A percentile compares a stretch with the other conserved stretches of the same genome.
phyloP scores from a whole-genome alignment of 352 stramenopile genomes.

The Pythium guiyangense region DNA sequence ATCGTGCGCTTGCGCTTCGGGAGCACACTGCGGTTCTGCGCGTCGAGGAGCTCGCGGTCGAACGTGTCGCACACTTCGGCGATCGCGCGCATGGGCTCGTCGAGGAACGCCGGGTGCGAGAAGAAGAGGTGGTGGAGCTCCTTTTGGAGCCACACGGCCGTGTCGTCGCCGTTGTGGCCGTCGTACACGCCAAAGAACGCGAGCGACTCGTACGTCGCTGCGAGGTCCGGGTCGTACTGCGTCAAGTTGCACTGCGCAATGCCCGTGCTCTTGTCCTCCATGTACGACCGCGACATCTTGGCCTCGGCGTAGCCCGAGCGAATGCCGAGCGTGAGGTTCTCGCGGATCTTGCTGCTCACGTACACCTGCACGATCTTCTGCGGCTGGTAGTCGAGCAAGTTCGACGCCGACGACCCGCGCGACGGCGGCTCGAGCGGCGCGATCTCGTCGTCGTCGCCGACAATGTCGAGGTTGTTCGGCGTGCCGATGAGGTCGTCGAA shows the following conservation, averaged over 20 bases:
- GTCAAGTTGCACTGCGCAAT: slow-evolving; percentile 43
- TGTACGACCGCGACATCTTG: slow-evolving; percentile 81
- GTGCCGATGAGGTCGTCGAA: slow-evolving; percentile 80
- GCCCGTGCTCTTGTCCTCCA: slow-evolving; percentile 79
- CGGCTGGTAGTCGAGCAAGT: slow-evolving; percentile 17
- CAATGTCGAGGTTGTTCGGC: slow-evolving; percentile 47
- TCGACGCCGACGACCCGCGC: slow-evolving; percentile 22
- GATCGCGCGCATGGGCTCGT: slow-evolving; percentile 50
- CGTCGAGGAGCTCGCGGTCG: slow-evolving; percentile 73
- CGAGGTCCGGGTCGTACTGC: slow-evolving; percentile 31
- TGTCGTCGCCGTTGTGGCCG: slow-evolving; percentile 83
- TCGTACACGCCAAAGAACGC: slow-evolving; percentile 88
- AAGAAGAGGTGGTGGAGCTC: slow-evolving; percentile 80
- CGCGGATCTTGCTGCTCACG: slow-evolving; percentile 84
- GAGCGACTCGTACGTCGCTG: slow-evolving; percentile 36
- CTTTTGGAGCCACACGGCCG: slow-evolving; percentile 68
- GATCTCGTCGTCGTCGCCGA: slow-evolving; percentile 62
- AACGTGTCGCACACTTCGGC: slow-evolving; percentile 48
- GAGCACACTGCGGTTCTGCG: slow-evolving; percentile 65
- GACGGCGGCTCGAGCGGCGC: slow-evolving; percentile 25
- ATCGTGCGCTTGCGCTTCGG: slow-evolving; percentile 64
- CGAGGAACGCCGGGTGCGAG: slow-evolving; percentile 43
- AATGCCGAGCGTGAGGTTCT: slow-evolving; percentile 68
- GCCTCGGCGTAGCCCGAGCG: slow-evolving; percentile 80
- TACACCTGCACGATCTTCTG: slow-evolving; percentile 74